Percentiles rank a stretch among this genome's conserved stretches.
Conservation (phyloP, 164 flowering plant genomes). For the Vitis amurensis region DNA sequence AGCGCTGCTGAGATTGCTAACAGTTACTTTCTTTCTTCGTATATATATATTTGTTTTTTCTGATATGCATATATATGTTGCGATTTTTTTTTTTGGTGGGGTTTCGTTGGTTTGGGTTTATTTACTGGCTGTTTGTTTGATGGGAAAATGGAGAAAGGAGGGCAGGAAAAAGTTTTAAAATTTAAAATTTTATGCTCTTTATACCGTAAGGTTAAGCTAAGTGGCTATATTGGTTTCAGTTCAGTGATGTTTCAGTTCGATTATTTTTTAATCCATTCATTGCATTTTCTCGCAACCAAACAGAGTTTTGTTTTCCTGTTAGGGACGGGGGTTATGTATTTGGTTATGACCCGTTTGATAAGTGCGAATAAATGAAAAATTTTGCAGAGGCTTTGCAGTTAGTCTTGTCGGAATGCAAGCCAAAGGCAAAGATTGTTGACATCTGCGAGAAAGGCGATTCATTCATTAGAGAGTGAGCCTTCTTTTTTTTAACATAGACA, state of each 20-base stretch:
- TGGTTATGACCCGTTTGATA: background rate
- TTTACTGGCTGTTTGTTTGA: background rate
- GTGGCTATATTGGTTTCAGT: too few species aligned
- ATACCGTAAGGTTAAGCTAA: too few species aligned
- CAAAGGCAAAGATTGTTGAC: conserved; percentile 81
- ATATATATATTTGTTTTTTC: too few species aligned
- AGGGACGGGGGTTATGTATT: too few species aligned
- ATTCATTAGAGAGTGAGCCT: conserved; percentile 72
- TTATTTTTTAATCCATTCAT: too few species aligned
- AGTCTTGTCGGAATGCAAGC: conserved; percentile 77
- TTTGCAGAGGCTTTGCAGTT: conserved; percentile 85
- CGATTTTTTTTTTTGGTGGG: too few species aligned
- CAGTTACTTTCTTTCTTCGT: conserved; percentile 34
- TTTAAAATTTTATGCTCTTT: too few species aligned
- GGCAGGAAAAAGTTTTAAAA: too few species aligned
- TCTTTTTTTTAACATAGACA: background rate
- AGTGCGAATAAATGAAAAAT: background rate
- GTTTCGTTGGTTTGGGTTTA: background rate
- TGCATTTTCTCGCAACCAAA: too few species aligned
- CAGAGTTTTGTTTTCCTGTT: too few species aligned
- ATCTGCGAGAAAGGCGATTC: conserved; percentile 88
- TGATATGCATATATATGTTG: too few species aligned
- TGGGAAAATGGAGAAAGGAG: background rate
- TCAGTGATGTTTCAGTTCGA: too few species aligned
- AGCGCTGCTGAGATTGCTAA: conserved; percentile 86